These are phyloP conservation scores for Arachnopeziza araneosa DNA, from an alignment of 2,329 filamentous ascomycete species.

Conservation along the genomic window DNA sequence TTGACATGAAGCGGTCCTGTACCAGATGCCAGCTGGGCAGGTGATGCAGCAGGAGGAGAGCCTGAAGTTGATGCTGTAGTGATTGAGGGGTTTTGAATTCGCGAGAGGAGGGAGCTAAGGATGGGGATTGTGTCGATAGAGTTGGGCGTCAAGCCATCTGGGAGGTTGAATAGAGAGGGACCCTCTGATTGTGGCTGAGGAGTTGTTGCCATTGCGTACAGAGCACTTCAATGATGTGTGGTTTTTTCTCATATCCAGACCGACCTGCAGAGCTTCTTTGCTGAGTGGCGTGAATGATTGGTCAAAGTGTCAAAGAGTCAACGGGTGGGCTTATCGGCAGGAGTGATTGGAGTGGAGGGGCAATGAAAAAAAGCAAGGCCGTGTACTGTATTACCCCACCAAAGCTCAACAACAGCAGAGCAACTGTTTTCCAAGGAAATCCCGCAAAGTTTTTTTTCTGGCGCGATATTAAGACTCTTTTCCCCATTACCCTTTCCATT, in stretches of 20 bases:
- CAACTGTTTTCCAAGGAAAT: conserved; percentile 1
- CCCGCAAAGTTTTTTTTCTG: conserved; percentile 8
- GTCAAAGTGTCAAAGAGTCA: background rate
- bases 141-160: conserved; percentile 68
- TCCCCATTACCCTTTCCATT: background rate
- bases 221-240: background rate
- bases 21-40: conserved; percentile 32
- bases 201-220: conserved; percentile 15
- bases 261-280: no score
- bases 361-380: conserved; percentile 10
- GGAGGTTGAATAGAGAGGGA: conserved; percentile 32
- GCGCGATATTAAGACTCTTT: background rate
- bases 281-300: conserved; percentile 7
- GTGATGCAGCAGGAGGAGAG: conserved; percentile 28
- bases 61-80: conserved; percentile 25
- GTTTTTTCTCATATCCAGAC: no score
- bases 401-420: background rate
- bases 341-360: conserved; percentile 14
- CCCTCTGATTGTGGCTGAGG: conserved; percentile 2
- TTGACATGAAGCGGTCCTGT: conserved; percentile 43
- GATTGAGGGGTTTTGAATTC: conserved; percentile 52
- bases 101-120: conserved; percentile 70
- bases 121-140: conserved; percentile 82
- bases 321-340: conserved; percentile 11
- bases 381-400: background rate